These are phyloP conservation scores for Drechslera avenae DNA, from an alignment of 2,329 filamentous ascomycete species.

Conservation along the genomic window DNA sequence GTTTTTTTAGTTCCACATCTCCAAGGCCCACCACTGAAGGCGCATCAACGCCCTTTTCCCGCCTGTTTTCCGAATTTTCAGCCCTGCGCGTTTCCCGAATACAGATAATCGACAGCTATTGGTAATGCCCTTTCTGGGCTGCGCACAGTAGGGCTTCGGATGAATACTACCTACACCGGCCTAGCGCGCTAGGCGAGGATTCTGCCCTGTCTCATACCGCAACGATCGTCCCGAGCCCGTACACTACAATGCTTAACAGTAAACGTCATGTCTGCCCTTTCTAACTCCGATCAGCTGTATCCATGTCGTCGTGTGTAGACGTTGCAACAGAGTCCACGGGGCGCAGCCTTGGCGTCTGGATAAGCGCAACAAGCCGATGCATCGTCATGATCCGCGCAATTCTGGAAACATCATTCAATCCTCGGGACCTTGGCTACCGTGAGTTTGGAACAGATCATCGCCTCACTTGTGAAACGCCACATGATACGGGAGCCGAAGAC, in stretches of 20 bases:
- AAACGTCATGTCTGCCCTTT: too few species aligned
- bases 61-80: not conserved
- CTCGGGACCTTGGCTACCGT: slow-evolving; percentile 8
- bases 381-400: not conserved
- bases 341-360: slow-evolving; percentile 4
- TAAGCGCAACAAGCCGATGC: slow-evolving; percentile 19
- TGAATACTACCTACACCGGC: too few species aligned
- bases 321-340: not conserved
- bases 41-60: slow-evolving; percentile 16
- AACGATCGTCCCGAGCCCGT: too few species aligned
- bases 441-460: slow-evolving; percentile 7
- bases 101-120: not conserved
- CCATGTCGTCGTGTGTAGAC: too few species aligned
- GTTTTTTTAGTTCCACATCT: not conserved
- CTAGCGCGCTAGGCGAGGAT: too few species aligned
- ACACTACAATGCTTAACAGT: too few species aligned
- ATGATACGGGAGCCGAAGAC: slow-evolving; percentile 12
- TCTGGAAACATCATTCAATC: not conserved
- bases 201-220: not conserved
- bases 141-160: too few species aligned
- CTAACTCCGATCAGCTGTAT: too few species aligned
- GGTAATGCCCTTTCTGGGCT: too few species aligned
- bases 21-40: slow-evolving; percentile 5
- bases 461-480: slow-evolving; percentile 21
- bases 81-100: not conserved